Evolutionary conservation across 495 filamentous ascomycete genomes (phyloP).

Genomic region (Achaetomiella virescens): DNA sequence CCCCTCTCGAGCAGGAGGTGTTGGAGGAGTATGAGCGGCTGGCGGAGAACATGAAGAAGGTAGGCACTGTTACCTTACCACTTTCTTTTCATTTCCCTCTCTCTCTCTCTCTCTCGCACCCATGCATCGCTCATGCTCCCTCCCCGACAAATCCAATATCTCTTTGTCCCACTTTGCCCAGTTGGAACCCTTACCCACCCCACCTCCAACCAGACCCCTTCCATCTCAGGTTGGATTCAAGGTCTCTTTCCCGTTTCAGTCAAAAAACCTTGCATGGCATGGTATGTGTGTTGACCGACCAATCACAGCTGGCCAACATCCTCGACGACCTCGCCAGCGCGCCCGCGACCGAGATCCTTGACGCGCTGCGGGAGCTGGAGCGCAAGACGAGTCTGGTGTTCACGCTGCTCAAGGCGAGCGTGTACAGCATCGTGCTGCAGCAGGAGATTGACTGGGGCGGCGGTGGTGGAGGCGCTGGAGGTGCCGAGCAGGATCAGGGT

Average conservation of each 20-base stretch:
- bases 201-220: slow-evolving; percentile 15
- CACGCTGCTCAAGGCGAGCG: slow-evolving; percentile 92
- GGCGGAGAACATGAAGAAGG: slow-evolving; percentile 86
- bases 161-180: too few species aligned
- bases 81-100: background rate
- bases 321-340: slow-evolving; percentile 56
- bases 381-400: slow-evolving; percentile 91
- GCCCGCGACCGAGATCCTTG: slow-evolving; percentile 67
- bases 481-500: background rate
- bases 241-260: too few species aligned
- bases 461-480: background rate
- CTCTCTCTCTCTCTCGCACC: background rate
- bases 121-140: too few species aligned
- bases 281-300: too few species aligned
- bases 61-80: slow-evolving; percentile 31
- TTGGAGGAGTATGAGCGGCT: slow-evolving; percentile 87
- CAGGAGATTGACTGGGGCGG: slow-evolving; percentile 73
- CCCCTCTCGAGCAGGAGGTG: slow-evolving; percentile 86
- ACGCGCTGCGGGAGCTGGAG: slow-evolving; percentile 81
- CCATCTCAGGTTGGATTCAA: background rate
- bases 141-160: too few species aligned
- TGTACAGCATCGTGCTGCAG: slow-evolving; percentile 96
- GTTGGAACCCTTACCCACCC: slow-evolving; percentile 11
- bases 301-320: slow-evolving; percentile 50
- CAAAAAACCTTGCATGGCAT: too few species aligned